Evolutionary conservation across 257 asterid genomes (phyloP), one percentile per base, ranked within the genome.

Genomic region (Solanum ossicruentum): DNA sequence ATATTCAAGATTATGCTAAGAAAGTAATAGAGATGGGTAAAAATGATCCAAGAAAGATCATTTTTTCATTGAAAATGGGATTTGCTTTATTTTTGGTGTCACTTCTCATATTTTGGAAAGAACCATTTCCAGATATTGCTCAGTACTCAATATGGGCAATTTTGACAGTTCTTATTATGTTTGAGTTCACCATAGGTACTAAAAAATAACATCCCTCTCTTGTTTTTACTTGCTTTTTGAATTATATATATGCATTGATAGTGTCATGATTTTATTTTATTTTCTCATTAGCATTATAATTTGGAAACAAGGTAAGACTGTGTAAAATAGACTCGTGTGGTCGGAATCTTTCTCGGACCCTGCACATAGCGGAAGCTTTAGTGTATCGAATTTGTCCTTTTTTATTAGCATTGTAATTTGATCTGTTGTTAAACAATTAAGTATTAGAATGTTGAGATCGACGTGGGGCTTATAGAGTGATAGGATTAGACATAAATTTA

Each of bases 71-170:
- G 43, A 90, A 91, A 39, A 88, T 88, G 88, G 94, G 91, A 54
- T 81, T 90, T 13, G 91, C 94, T 10, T 55, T 91, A 77, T 85
- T 89, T 9, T 66, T 91, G 69, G 90, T 90, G 15, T 91, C 92
- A 10, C 52, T 90, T 66, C 91, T 91, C 28, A 86, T 91, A 5
- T 90, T 85, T 54, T 91, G 91, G 91, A 89, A 90, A 81, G 61
- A 85, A 56, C 90, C 91, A 86, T 73, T 32, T 32, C 36, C 36
- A 32, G 89, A 81, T 86, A 56, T 84, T 55, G 85, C 90, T 54
- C 91, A 91, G 82, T 91, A 84, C 20, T 86, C 91, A 6, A 88
- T 91, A 3, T 91, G 90, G 92, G 93, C 93, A 32, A 91, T 91
- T 84, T 85, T 89, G 41, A 89, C 92, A 2, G 92, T 91, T 32